phyloP scores from a whole-genome alignment of 129 eudicot genomes.

The Deinandra increscens region DNA sequence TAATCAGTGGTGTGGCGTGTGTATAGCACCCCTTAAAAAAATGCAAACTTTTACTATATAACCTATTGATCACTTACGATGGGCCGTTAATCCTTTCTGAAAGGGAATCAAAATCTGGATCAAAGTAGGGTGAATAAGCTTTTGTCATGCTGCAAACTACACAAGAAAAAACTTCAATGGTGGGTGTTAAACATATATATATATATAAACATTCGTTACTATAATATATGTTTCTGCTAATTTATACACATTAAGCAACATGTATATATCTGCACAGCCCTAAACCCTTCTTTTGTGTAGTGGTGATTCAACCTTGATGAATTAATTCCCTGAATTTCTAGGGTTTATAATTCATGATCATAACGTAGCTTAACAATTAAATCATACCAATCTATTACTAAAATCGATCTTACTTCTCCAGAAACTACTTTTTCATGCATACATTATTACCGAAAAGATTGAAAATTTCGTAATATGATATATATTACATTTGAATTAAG shows the following conservation, averaged over 20 bases:
- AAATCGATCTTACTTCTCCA: background rate
- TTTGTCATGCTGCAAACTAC: conserved; percentile 47
- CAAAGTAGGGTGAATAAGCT: conserved; percentile 65
- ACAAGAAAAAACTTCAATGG: conserved; percentile 1
- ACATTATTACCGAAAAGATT: background rate
- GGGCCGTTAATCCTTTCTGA: conserved; percentile 71
- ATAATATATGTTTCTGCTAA: too few species aligned
- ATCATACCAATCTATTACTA: background rate
- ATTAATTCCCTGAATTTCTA: conserved; percentile 13
- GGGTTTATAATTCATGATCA: conserved; percentile 29
- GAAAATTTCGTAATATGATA: background rate
- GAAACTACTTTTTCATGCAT: background rate
- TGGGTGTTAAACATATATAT: background rate
- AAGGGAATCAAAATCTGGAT: conserved; percentile 75
- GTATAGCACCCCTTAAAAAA: background rate
- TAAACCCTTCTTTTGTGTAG: too few species aligned
- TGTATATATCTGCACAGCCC: too few species aligned
- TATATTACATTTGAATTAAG: background rate
- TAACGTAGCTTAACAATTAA: background rate
- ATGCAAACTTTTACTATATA: background rate
- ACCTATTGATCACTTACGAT: conserved; percentile 38
- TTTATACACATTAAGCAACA: too few species aligned
- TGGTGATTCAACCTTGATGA: background rate
- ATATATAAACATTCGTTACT: background rate
- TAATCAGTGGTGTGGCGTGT: too few species aligned